phyloP scores from a whole-genome alignment of 1,284 basidiomycete genomes.

The Fistulinella staudtii region DNA sequence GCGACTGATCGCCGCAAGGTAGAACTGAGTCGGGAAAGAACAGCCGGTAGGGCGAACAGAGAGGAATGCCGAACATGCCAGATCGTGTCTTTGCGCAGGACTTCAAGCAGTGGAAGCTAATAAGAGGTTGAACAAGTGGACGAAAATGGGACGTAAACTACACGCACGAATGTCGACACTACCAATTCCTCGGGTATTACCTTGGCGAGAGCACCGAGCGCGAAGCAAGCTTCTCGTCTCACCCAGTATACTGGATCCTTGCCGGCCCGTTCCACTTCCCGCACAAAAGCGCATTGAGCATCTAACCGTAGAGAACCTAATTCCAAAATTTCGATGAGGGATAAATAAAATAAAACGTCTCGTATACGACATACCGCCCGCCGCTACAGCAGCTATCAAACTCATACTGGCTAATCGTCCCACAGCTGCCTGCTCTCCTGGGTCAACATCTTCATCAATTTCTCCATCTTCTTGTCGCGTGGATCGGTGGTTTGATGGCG shows the following conservation, averaged over 20 bases:
- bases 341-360: not conserved
- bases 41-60: conserved; percentile 80
- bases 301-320: conserved; percentile 61
- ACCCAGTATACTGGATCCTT: conserved; percentile 81
- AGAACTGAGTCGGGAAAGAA: conserved; percentile 64
- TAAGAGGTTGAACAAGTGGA: conserved; percentile 4
- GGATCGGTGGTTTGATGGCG: conserved; percentile 14
- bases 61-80: conserved; percentile 91
- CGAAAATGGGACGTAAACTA: conserved; percentile 6
- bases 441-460: conserved; percentile 34
- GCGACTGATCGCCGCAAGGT: conserved; percentile 58
- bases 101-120: conserved; percentile 78
- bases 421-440: conserved; percentile 70
- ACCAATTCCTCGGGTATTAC: conserved; percentile 74
- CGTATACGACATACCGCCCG: conserved; percentile 51
- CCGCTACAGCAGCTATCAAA: conserved; percentile 82
- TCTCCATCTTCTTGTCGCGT: conserved; percentile 17
- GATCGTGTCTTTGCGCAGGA: conserved; percentile 64
- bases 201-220: conserved; percentile 85
- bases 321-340: conserved; percentile 8
- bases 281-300: conserved; percentile 66
- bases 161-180: conserved; percentile 57
- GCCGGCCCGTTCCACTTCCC: conserved; percentile 78
- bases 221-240: conserved; percentile 86
- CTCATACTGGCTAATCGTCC: conserved; percentile 92